These are phyloP conservation scores for Candida jianshihensis DNA, from an alignment of 805 yeast species.

Conservation along the genomic window DNA sequence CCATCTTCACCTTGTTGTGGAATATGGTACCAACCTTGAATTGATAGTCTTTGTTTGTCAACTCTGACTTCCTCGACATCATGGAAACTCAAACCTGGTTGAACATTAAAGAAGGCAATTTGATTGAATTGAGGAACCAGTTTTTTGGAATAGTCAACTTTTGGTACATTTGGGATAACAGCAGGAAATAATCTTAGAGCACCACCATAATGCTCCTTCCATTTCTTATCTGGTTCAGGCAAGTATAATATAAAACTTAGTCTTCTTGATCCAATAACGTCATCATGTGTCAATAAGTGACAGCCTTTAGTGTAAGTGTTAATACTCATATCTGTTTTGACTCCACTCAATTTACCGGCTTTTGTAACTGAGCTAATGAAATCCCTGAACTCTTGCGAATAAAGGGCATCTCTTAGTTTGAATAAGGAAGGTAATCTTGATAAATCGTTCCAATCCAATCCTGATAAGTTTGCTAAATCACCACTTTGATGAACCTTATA, in stretches of 20 bases:
- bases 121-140: constrained; percentile 93
- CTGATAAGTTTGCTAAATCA: constrained; percentile 87
- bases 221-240: constrained; percentile 83
- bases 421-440: constrained; percentile 66
- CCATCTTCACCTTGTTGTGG: constrained; percentile 94
- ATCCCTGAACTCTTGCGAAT: constrained; percentile 79
- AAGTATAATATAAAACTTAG: constrained; percentile 88
- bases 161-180: constrained; percentile 83
- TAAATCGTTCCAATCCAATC: constrained; percentile 70
- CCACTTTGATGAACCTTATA: constrained; percentile 88
- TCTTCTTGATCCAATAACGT: constrained; percentile 91
- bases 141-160: constrained; percentile 60
- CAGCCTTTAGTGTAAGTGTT: constrained; percentile 91
- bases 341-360: constrained; percentile 85
- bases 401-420: constrained; percentile 79
- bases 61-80: constrained; percentile 96
- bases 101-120: constrained; percentile 90
- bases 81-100: constrained; percentile 94
- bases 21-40: constrained; percentile 98
- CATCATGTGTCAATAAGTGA: constrained; percentile 92
- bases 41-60: constrained; percentile 83
- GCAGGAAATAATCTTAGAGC: constrained; percentile 82
- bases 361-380: constrained; percentile 71
- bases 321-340: constrained; percentile 85
- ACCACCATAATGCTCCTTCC: constrained; percentile 95